Conservation (phyloP, 306 rosid species). For the Casuarina cunninghamiana region DNA sequence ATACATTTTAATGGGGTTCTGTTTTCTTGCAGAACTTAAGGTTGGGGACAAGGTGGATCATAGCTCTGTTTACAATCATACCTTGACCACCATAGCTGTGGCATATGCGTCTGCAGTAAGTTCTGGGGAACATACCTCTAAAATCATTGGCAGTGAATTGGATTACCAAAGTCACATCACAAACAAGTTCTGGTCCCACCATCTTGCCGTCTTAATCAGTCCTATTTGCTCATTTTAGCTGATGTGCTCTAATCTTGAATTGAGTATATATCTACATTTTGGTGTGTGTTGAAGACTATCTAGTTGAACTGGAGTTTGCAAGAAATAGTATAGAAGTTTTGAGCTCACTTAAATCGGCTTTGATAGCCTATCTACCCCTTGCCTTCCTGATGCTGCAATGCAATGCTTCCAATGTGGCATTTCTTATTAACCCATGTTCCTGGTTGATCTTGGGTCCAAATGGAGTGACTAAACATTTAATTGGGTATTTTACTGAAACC, state of each 20-base stretch:
- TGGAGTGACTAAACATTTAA: constrained; percentile 16
- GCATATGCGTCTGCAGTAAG: constrained; percentile 89
- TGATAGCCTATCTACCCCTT: not conserved
- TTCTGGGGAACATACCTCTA: not conserved
- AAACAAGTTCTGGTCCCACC: not conserved
- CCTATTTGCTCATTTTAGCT: not conserved
- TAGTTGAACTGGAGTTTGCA: constrained; percentile 4
- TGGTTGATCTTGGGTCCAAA: constrained; percentile 12
- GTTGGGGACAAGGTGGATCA: constrained; percentile 20
- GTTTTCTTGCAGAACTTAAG: constrained; percentile 50
- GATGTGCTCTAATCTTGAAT: constrained; percentile 13
- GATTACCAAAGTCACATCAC: not conserved
- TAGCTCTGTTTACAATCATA: constrained; percentile 54
- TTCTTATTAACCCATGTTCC: not conserved
- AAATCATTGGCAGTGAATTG: not conserved
- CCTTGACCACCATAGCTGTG: constrained; percentile 71
- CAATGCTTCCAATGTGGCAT: not conserved
- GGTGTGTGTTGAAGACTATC: constrained; percentile 16
- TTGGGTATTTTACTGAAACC: constrained; percentile 9
- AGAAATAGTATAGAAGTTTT: not conserved
- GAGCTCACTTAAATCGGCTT: constrained; percentile 4
- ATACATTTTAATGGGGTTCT: constrained; percentile 3
- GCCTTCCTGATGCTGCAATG: constrained; percentile 5
- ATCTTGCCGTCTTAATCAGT: not conserved
- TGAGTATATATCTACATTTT: constrained; percentile 16